A percentile compares a stretch with the other conserved stretches of the same genome.
These are phyloP conservation scores for Elsinoe batatas DNA, from an alignment of 2,329 filamentous ascomycete species.

Conservation along the genomic window DNA sequence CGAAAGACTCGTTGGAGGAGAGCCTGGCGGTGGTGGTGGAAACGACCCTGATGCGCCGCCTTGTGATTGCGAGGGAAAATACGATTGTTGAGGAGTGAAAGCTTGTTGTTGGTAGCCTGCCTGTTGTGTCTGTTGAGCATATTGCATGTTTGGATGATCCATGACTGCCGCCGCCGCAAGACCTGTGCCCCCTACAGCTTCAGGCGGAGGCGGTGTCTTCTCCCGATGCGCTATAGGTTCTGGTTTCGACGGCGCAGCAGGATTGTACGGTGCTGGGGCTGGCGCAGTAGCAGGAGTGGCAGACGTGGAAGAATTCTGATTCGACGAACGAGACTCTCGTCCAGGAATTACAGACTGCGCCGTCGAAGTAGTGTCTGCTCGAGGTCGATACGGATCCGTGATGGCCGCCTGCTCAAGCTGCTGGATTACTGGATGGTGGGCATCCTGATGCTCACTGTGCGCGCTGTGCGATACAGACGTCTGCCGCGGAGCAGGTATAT, in stretches of 20 bases:
- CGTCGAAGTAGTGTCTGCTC: constrained; percentile 30
- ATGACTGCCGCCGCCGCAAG: constrained; percentile 31
- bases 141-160: constrained; percentile 20
- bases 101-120: constrained; percentile 2
- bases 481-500: constrained; percentile 51
- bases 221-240: constrained; percentile 63
- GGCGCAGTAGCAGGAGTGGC: constrained; percentile 28
- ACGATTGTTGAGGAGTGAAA: constrained; percentile 21
- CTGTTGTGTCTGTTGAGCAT: constrained; percentile 7
- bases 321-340: constrained; percentile 23
- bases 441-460: constrained; percentile 36
- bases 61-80: constrained; percentile 34
- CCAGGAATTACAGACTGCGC: neutral
- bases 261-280: constrained; percentile 67
- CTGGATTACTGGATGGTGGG: constrained; percentile 61
- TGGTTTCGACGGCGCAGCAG: constrained; percentile 64
- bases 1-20: constrained; percentile 26
- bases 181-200: constrained; percentile 45
- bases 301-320: constrained; percentile 17
- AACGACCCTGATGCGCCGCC: constrained; percentile 22
- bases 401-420: constrained; percentile 63
- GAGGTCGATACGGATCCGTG: constrained; percentile 44
- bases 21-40: constrained; percentile 19
- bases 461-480: constrained; percentile 34
- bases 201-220: constrained; percentile 68